phyloP scores from a whole-genome alignment of 176 grass and related monocot species.

The Oryza officinalis region DNA sequence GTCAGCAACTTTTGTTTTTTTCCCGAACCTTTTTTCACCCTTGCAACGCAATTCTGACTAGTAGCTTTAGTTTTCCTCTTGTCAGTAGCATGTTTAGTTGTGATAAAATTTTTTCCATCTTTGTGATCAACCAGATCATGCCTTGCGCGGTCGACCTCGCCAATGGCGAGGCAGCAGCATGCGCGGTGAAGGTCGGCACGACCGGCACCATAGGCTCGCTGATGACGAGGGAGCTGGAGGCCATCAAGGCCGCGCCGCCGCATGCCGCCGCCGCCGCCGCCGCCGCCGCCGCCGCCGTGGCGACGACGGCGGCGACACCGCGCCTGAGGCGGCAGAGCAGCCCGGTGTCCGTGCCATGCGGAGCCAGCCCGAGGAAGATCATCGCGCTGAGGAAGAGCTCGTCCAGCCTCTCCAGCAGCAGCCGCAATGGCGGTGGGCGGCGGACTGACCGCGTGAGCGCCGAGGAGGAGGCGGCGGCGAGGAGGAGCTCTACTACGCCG shows the following conservation, averaged over 20 bases:
- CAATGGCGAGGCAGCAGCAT: conserved; percentile 39
- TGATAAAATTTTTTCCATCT: conserved; percentile 33
- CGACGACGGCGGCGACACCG: not conserved
- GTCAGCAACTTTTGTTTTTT: conserved; percentile 23
- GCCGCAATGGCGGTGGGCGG: conserved; percentile 26
- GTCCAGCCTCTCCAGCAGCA: conserved; percentile 31
- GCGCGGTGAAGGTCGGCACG: conserved; percentile 62
- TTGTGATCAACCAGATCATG: conserved; percentile 56
- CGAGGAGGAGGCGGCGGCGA: conserved; percentile 45
- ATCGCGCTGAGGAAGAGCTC: conserved; percentile 42
- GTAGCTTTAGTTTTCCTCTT: not conserved
- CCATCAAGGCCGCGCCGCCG: conserved; percentile 53
- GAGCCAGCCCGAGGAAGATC: conserved; percentile 59
- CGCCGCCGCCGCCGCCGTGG: not conserved
- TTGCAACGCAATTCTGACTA: not conserved
- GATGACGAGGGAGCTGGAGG: conserved; percentile 73
- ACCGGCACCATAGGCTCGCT: conserved; percentile 86
- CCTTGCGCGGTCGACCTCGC: conserved; percentile 37
- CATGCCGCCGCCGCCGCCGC: conserved; percentile 2
- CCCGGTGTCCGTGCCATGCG: conserved; percentile 69
- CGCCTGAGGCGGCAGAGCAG: conserved; percentile 55
- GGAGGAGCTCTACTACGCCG: conserved; percentile 34
- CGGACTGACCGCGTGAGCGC: conserved; percentile 25
- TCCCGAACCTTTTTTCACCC: conserved; percentile 16
- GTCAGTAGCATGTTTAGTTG: not conserved